Evolutionary conservation across 306 rosid species (phyloP), one percentile per base, ranked within the genome.

Genomic region (Castanea crenata): DNA sequence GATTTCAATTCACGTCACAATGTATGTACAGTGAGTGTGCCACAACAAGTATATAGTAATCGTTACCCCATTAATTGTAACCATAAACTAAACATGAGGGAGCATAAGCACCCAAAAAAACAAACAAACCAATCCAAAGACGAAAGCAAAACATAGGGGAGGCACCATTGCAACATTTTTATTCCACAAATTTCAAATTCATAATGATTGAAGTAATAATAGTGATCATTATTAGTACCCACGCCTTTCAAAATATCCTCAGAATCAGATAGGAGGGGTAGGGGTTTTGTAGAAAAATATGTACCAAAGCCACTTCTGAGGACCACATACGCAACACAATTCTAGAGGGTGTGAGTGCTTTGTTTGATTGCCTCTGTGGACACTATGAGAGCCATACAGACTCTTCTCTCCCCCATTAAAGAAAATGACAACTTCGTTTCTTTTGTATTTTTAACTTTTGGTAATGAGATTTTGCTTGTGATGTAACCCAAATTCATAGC

Each of bases 311-410:
- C 72, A 67, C 72, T 67, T 34, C 71, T 15, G 70, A 19, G 25
- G 27, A 12, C 71, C 71, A 67, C 49, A 67, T 11, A 19, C 21
- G 35, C 35, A 31, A 34, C 9, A 67, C 23, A 18, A 34, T 34
- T 67, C 72, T 19, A 67, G 27, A 67, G 52, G 7, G 72, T 8
- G 72, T 67, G 52, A 67, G 52, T 67, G 72, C 72, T 67, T 35
- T 67, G 51, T 67, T 67, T 67, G 72, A 67, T 67, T 67, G 72
- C 49, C 11, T 9, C 15, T n/a, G 49, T 67, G 72, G 72, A 34
- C 72, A 19, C 72, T 8, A 67, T 8, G 52, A 67, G 51, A 67
- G 52, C 72, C 72, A 35, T 19, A 19, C 27, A 15, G 2, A 38
- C 46, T 38, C 46, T 38, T 38, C 65, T 59, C 72, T 67, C 52